Evolutionary conservation across 1,284 basidiomycete species (phyloP).

Genomic region (Apiotrichum mycotoxinovorans): DNA sequence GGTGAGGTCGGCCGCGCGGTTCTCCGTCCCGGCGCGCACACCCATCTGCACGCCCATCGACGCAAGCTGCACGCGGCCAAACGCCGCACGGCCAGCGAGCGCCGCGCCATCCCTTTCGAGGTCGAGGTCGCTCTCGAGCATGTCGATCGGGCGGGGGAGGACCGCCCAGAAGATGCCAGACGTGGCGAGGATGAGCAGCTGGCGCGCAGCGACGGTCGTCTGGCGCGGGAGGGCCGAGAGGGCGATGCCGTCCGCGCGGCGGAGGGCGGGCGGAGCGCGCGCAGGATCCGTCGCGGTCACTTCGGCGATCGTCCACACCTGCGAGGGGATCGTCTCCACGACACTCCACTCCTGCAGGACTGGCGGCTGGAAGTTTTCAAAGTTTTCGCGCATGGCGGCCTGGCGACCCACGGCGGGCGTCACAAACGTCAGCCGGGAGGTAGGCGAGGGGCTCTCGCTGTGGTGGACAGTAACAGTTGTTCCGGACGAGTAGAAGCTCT

Average conservation of each 20-base stretch:
- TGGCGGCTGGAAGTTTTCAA: constrained; percentile 25
- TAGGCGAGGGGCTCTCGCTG: constrained; percentile 20
- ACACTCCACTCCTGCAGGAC: constrained; percentile 35
- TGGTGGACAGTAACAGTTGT: constrained; percentile 36
- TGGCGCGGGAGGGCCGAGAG: constrained; percentile 37
- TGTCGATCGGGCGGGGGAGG: constrained; percentile 40
- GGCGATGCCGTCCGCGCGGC: constrained; percentile 23
- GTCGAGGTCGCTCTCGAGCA: constrained; percentile 36
- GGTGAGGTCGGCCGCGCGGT: constrained; percentile 27
- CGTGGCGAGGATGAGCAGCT: constrained; percentile 40
- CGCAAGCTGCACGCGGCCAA: constrained; percentile 38
- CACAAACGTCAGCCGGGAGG: constrained; percentile 30
- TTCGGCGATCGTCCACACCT: constrained; percentile 72
- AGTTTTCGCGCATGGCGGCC: constrained; percentile 39
- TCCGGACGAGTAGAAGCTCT: constrained; percentile 44
- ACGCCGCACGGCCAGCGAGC: constrained; percentile 23
- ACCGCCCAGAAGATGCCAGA: constrained; percentile 35
- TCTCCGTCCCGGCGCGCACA: constrained; percentile 13
- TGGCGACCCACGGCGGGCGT: constrained; percentile 35
- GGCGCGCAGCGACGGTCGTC: constrained; percentile 26
- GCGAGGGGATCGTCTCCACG: constrained; percentile 63
- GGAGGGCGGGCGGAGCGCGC: constrained; percentile 12
- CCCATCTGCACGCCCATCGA: constrained; percentile 42
- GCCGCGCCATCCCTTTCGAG: constrained; percentile 37
- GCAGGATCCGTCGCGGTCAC: constrained; percentile 38